These are phyloP conservation scores for Sicyos baderoa DNA, from an alignment of 306 rosid genomes.

Conservation along the genomic window DNA sequence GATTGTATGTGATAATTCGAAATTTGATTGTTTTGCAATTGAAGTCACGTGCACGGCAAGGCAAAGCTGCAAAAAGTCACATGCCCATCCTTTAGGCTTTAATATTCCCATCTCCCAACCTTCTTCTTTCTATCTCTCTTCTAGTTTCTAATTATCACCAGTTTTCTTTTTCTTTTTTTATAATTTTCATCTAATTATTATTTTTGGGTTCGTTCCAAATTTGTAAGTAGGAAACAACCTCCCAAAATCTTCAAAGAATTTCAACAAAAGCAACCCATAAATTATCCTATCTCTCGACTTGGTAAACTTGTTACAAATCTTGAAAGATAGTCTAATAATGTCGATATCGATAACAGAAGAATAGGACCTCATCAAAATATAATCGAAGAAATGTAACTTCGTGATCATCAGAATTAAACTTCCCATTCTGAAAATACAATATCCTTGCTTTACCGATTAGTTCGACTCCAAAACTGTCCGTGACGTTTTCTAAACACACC, in stretches of 20 bases:
- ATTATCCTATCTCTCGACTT: too few species aligned
- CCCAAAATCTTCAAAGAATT: background rate
- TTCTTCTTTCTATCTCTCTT: background rate
- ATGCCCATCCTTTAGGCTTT: background rate
- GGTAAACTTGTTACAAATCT: too few species aligned
- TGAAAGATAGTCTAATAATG: too few species aligned
- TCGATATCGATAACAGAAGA: too few species aligned
- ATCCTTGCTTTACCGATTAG: too few species aligned
- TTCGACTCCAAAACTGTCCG: too few species aligned
- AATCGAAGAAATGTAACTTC: too few species aligned
- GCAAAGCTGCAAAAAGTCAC: slow-evolving; percentile 15
- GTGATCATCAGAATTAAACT: too few species aligned
- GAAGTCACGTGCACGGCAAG: slow-evolving; percentile 25
- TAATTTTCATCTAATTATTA: background rate
- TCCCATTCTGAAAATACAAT: too few species aligned
- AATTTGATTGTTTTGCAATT: slow-evolving; percentile 3
- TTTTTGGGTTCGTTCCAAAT: background rate
- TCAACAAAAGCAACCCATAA: background rate
- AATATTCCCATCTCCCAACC: background rate
- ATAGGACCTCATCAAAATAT: too few species aligned
- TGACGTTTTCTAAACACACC: background rate
- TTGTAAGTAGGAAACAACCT: too few species aligned
- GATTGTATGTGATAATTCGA: background rate
- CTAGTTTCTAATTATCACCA: background rate
- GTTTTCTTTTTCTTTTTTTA: background rate